These are phyloP conservation scores for Betula pendula DNA, from an alignment of 306 rosid species.

Conservation along the genomic window DNA sequence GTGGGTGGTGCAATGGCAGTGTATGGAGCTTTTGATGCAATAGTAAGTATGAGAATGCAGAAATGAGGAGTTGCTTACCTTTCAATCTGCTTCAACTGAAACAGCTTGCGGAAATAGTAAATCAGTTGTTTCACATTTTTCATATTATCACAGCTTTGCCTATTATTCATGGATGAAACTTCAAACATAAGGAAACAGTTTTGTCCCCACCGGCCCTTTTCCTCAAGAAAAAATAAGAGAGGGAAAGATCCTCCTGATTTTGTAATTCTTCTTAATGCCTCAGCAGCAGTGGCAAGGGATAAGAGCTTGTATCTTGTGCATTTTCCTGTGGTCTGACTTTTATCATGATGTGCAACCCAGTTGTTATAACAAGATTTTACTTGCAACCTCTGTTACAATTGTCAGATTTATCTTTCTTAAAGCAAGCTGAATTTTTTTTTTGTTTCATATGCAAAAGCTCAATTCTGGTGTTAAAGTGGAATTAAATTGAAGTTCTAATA, in stretches of 20 bases:
- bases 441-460: not conserved
- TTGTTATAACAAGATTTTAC: not conserved
- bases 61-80: slow-evolving; percentile 13
- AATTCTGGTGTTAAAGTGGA: not conserved
- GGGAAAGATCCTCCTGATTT: not conserved
- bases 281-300: not conserved
- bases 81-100: slow-evolving; percentile 11
- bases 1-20: slow-evolving; percentile 95
- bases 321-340: not conserved
- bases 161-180: not conserved
- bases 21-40: slow-evolving; percentile 93
- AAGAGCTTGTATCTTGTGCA: not conserved
- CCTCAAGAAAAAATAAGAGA: not conserved
- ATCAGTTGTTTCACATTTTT: slow-evolving; percentile 11
- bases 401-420: not conserved
- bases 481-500: not conserved
- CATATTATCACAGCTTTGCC: not conserved
- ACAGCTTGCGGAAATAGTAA: not conserved
- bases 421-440: not conserved
- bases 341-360: not conserved
- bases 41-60: slow-evolving; percentile 58
- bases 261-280: not conserved
- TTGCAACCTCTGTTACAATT: not conserved
- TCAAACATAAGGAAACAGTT: not conserved
- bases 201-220: not conserved